Percentiles rank a stretch among this genome's conserved stretches.
These are phyloP conservation scores for Phytophthora syringae DNA, from an alignment of 352 stramenopile genomes.

Conservation along the genomic window DNA sequence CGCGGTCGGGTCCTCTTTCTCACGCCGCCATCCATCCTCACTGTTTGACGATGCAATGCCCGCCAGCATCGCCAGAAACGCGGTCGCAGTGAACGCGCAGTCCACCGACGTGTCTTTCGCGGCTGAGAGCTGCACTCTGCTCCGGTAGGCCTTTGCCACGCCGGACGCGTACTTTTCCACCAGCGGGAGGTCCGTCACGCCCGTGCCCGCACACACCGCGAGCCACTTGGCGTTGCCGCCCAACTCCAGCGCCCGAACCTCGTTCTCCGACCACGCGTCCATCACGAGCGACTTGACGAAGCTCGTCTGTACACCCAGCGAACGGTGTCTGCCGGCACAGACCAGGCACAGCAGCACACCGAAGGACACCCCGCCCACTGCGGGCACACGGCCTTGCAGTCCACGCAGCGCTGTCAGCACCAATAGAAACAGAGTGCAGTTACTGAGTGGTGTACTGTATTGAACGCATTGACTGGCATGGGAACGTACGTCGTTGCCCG, in stretches of 20 bases:
- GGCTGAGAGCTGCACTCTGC: conserved; percentile 36
- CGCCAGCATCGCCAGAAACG: conserved; percentile 56
- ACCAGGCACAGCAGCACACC: conserved; percentile 80
- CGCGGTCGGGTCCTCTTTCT: conserved; percentile 17
- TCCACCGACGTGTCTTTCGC: conserved; percentile 27
- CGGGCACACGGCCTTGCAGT: conserved; percentile 83
- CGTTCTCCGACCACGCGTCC: conserved; percentile 68
- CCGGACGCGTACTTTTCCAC: conserved; percentile 71
- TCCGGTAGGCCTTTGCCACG: conserved; percentile 70
- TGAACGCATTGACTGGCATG: neutral
- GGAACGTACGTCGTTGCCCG: conserved; percentile 75
- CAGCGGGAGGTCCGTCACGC: conserved; percentile 48
- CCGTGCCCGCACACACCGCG: conserved; percentile 66
- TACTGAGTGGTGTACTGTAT: neutral
- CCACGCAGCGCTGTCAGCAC: conserved; percentile 78
- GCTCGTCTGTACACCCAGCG: conserved; percentile 79
- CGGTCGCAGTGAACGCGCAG: conserved; percentile 51
- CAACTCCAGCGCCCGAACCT: conserved; percentile 65
- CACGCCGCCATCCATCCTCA: conserved; percentile 11
- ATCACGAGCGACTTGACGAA: conserved; percentile 88
- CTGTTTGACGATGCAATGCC: conserved; percentile 10
- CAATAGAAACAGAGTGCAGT: conserved; percentile 1
- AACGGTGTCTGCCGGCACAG: conserved; percentile 81
- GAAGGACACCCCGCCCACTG: conserved; percentile 88
- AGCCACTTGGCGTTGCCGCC: conserved; percentile 86